Base-by-base conservation (phyloP, 2,329 filamentous ascomycete genomes). In the Harringtonia lauricola region DNA sequence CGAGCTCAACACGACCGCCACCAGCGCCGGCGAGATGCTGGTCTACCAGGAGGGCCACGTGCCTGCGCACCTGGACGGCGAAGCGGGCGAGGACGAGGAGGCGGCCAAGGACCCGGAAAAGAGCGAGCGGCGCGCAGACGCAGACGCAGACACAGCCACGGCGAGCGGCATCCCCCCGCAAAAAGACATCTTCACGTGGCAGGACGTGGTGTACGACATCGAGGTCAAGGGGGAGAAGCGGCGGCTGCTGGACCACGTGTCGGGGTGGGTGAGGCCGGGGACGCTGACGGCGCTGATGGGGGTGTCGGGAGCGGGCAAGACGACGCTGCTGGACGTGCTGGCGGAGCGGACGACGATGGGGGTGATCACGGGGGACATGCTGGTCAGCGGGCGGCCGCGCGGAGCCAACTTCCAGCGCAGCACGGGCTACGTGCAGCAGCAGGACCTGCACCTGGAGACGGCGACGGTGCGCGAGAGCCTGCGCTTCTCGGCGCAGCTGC, bases 231-330 rank as follows among this genome's bases (percentile, higher is more conserved):
- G 70, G 12, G 79, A 90, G 54, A 65, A 71, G 2, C 76, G 87
- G 17, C 77, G 82, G 38, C 84, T 95, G 55, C 67, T 95, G 47
- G 81, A 94, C 54, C 70, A 90, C 49, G 85, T 95, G 15, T 84
- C 92, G 56, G 89, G 89, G 22, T 95, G 86, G 85, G 87, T 95
- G 47, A 90, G 94, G 62, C 88, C 89, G 7, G 89, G 89, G 49
- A 94, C 86, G 18, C 62, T 94, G 43, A 95, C 88, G n/a, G 87
- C 87, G 31, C 71, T 94, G 4, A 94, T 94, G 87, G 85, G 87
- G 64, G 86, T 88, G 7, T 87, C 83, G 29, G 88, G 89, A 52
- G 88, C 89, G 18, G 89, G 89, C 48, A 95, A 95, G 64, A 95
- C 89, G 0, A 94, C 88, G 1, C 74, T 95, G 26, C 66, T 95